Evolutionary conservation across 371 early-diverging fungal species (phyloP).

Genomic region (Gilbertella persicaria): DNA sequence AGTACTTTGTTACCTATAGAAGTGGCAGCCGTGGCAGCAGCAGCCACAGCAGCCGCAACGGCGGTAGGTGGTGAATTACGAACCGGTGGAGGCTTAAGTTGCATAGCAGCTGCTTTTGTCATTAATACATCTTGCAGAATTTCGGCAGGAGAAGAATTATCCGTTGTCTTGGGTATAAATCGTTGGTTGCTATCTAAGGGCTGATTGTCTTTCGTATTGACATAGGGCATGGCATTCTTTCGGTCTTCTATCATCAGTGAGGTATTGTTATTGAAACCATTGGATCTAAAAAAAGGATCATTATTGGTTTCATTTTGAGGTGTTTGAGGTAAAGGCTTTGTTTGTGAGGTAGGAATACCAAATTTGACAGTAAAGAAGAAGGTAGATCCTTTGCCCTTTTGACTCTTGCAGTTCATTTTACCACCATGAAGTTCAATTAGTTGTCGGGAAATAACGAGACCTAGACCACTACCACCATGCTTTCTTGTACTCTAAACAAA

Average conservation of each 20-base stretch:
- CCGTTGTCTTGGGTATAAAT: conserved; percentile 12
- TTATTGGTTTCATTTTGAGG: conserved; percentile 50
- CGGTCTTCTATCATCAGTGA: conserved; percentile 5
- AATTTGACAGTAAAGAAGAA: conserved; percentile 66
- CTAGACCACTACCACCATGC: conserved; percentile 69
- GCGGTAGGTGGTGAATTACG: conserved; percentile 10
- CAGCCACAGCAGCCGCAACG: background rate
- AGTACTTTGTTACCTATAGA: background rate
- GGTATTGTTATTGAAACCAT: conserved; percentile 28
- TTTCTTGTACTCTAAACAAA: conserved; percentile 56
- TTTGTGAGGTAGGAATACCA: conserved; percentile 47
- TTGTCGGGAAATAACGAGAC: conserved; percentile 62
- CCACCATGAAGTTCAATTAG: conserved; percentile 68
- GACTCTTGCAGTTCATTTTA: conserved; percentile 55
- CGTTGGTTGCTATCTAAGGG: background rate
- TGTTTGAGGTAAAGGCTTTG: conserved; percentile 54
- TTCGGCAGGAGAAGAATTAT: conserved; percentile 22
- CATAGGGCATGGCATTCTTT: conserved; percentile 11
- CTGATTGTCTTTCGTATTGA: conserved; percentile 8
- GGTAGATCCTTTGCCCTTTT: conserved; percentile 62
- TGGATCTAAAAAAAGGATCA: conserved; percentile 50
- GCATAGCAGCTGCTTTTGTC: conserved; percentile 45
- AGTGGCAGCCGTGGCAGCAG: conserved; percentile 8
- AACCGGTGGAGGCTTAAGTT: conserved; percentile 40
- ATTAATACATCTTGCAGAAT: conserved; percentile 37